Evolutionary conservation across 148 eudicot species (phyloP).

Genomic region (Chenopodium quinoa): DNA sequence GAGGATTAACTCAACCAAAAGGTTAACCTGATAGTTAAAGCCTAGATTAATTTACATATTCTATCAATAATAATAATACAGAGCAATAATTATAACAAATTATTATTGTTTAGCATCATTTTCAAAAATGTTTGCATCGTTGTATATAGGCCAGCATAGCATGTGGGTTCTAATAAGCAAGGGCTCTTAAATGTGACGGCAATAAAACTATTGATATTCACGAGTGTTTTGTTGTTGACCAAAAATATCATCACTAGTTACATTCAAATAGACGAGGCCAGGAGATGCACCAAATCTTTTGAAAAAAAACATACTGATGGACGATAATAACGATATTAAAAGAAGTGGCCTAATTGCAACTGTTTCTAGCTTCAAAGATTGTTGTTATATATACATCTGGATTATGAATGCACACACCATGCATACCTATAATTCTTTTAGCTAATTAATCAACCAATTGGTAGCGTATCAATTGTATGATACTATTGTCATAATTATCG

Average conservation of each 20-base stretch:
- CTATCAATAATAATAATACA: too few relatives aligned
- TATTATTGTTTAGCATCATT: not conserved
- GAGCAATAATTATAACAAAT: too few relatives aligned
- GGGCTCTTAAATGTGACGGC: not conserved
- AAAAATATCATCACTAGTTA: not conserved
- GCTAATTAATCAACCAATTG: not conserved
- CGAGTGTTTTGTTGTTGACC: slow-evolving; percentile 1
- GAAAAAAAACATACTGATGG: not conserved
- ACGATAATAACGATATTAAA: not conserved
- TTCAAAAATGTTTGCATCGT: not conserved
- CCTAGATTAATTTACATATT: too few relatives aligned
- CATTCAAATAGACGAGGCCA: not conserved
- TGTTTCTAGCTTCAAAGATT: not conserved
- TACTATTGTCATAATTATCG: too few relatives aligned
- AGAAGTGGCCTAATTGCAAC: not conserved
- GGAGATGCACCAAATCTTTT: not conserved
- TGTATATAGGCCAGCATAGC: not conserved
- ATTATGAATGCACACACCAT: not conserved
- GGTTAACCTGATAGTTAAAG: too few relatives aligned
- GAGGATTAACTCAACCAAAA: too few relatives aligned
- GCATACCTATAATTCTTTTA: not conserved
- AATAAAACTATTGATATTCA: not conserved
- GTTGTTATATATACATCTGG: not conserved
- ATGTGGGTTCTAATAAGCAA: not conserved
- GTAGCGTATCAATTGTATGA: not conserved